Evolutionary conservation across 495 filamentous ascomycete species (phyloP), one percentile per base, ranked within the genome.

Genomic region (Talaromyces stipitatus): DNA sequence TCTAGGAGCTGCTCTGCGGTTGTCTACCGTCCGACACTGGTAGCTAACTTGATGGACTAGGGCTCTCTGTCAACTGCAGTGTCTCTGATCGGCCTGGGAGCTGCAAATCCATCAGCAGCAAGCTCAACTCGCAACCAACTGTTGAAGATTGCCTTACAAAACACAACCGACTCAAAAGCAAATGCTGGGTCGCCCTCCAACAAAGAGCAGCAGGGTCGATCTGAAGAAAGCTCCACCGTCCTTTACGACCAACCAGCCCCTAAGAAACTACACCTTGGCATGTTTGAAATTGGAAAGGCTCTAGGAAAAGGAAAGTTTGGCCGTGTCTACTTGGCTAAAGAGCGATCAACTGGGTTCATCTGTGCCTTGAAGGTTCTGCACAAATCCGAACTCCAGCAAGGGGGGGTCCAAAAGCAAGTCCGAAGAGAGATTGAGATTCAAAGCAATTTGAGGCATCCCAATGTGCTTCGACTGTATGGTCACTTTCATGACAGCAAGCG

Each of bases 231-330:
- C 30, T 79, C 81, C 4, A 70, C 75, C 18, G 64, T 73, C 2
- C 73, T 86, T 56, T 83, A 85, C 56, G 78, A 84, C 52, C 83
- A 89, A 64, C 72, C 83, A 50, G 58, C 76, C 46, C 82, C 85
- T 2, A 92, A 88, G 62, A 81, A 91, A 53, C 89, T 94, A 67
- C 91, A 97, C 61, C 85, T 98, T 2, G 91, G 92, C 68, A 97
- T 98, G 94, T 98, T 98, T 65, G 94, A 98, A 65, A 97, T 98
- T 62, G 94, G 94, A 9, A 89, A 92, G 48, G 95, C 94, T 2
- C 76, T 98, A 4, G 94, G 94, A 8, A 98, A 97, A 69, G 94
- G 94, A 54, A 98, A 98, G 70, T 98, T 97, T 66, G 94, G 94
- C 4, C 83, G 95, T 46, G 94, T 98, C 1, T 98, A 98, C 67